These are phyloP conservation scores for Zopfochytrium polystomum DNA, from an alignment of 371 early-diverging fungal genomes.

Conservation along the genomic window DNA sequence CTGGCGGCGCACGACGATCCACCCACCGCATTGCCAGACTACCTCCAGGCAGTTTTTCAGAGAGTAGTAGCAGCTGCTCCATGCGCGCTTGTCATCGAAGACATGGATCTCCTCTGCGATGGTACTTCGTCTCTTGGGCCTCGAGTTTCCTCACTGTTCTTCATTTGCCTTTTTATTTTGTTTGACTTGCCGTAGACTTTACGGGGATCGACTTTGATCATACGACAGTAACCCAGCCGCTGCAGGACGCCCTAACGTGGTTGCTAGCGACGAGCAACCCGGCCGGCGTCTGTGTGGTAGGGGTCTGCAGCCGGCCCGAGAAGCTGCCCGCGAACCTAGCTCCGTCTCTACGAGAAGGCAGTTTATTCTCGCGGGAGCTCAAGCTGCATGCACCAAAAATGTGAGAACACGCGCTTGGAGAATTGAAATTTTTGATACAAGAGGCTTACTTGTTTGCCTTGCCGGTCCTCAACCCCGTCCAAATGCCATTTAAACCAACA, in stretches of 20 bases:
- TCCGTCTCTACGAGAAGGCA: too few relatives aligned
- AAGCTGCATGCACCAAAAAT: too few relatives aligned
- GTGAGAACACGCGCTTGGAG: too few relatives aligned
- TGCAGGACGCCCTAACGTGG: constrained; percentile 6
- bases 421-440: too few relatives aligned
- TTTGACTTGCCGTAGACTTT: constrained; percentile 2
- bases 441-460: too few relatives aligned
- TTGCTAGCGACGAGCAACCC: background rate
- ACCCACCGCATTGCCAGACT: background rate
- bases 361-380: too few relatives aligned
- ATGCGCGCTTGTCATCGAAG: constrained; percentile 28
- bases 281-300: background rate
- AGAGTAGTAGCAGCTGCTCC: constrained; percentile 27
- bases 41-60: constrained; percentile 23
- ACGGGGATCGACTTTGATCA: constrained; percentile 8
- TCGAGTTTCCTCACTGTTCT: constrained; percentile 12
- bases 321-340: too few relatives aligned
- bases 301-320: background rate
- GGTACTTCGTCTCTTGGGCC: constrained; percentile 11
- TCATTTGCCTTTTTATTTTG: background rate
- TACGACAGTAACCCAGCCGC: constrained; percentile 6
- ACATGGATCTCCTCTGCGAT: constrained; percentile 23
- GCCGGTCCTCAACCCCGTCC: too few relatives aligned
- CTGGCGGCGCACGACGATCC: constrained; percentile 2
- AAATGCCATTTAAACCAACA: background rate